phyloP scores from a whole-genome alignment of 164 flowering plant genomes.

The Vitis rupestris region DNA sequence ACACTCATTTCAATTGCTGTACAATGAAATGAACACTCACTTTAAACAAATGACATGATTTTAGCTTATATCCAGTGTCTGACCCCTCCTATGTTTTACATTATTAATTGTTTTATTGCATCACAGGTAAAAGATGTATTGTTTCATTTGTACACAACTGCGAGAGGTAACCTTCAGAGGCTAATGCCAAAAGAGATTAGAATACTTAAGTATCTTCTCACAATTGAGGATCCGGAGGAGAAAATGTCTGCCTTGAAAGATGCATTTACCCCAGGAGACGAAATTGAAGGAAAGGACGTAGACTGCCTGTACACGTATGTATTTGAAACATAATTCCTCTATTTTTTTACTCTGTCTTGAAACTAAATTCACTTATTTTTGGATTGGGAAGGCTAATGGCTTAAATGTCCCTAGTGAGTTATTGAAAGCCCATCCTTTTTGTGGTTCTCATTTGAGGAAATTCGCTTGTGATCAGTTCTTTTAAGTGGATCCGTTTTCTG shows the following conservation, averaged over 20 bases:
- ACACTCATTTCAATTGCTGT: too few relatives aligned
- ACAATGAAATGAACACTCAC: too few relatives aligned
- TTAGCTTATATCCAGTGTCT: too few relatives aligned
- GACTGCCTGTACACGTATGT: conserved; percentile 86
- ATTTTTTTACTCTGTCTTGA: not conserved
- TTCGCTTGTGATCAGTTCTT: not conserved
- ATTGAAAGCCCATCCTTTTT: not conserved
- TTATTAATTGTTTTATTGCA: conserved; percentile 26
- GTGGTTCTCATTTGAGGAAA: too few relatives aligned
- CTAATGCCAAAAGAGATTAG: conserved; percentile 81
- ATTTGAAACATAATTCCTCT: not conserved
- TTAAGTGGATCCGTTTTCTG: not conserved
- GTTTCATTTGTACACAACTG: conserved; percentile 69
- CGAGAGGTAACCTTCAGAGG: conserved; percentile 72
- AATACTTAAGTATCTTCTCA: conserved; percentile 80
- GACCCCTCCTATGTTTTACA: not conserved
- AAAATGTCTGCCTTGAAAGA: conserved; percentile 52
- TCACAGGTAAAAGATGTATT: conserved; percentile 66
- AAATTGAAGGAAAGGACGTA: conserved; percentile 70
- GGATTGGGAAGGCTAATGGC: not conserved
- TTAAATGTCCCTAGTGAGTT: not conserved
- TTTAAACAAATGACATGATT: too few relatives aligned
- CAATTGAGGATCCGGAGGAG: conserved; percentile 77
- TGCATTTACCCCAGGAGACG: conserved; percentile 93
- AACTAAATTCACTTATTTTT: not conserved